Evolutionary conservation across 192 early-diverging fungal genomes (phyloP).

Genomic region (Dimargaris cristalligena): DNA sequence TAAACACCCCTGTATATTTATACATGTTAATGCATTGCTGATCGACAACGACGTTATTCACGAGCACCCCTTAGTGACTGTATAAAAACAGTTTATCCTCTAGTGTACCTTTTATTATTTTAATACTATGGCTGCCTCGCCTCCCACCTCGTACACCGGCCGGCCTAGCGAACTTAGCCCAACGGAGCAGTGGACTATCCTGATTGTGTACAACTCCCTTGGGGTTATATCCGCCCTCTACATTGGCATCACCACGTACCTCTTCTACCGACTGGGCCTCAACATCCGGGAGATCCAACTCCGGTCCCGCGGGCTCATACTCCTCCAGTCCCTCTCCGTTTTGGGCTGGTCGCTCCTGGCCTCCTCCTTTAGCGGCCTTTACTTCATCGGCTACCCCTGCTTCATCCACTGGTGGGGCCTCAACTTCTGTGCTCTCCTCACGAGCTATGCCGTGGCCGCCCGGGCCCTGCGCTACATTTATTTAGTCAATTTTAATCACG

Average conservation of each 20-base stretch:
- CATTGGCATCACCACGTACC: not conserved
- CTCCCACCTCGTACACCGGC: too few species aligned
- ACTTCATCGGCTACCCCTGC: not conserved
- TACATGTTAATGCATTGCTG: too few species aligned
- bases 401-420: conserved; percentile 10
- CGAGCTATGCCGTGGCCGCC: not conserved
- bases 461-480: conserved; percentile 9
- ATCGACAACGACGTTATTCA: too few species aligned
- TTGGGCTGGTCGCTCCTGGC: not conserved
- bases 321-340: not conserved
- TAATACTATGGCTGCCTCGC: too few species aligned
- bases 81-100: too few species aligned
- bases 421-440: not conserved
- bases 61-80: too few species aligned
- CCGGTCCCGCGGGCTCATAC: conserved; percentile 3
- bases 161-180: too few species aligned
- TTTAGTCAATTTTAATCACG: not conserved
- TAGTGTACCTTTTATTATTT: too few species aligned
- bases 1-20: too few species aligned
- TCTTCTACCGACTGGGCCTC: conserved; percentile 10
- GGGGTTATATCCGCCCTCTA: not conserved
- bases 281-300: conserved; percentile 8
- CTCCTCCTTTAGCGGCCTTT: not conserved
- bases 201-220: not conserved
- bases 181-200: not conserved